Evolutionary conservation across 805 yeast species (phyloP), one percentile per base, ranked within the genome.

Genomic region (Candida sakaeoensis): DNA sequence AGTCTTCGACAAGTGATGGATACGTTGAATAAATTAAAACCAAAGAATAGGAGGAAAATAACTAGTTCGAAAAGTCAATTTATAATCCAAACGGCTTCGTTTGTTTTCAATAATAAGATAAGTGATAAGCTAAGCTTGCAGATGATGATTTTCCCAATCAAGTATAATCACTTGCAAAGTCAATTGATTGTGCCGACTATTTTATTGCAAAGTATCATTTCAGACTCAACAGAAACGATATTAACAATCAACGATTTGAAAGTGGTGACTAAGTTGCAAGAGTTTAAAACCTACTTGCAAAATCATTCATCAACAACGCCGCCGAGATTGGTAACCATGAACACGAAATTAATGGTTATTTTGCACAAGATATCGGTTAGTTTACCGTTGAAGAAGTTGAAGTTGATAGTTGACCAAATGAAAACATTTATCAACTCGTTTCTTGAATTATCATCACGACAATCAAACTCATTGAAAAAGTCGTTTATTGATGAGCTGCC

Each of bases 111-210:
- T 10, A 16, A 63, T 5, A 41, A 39, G 2, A 30, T 70, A 3
- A 42, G 54, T 4, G 45, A 50, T 1, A 33, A 35, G 1, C 39
- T 48, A 0, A 25, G 19, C 1, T 19, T 75, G 4, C 55, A 49
- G 19, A 23, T 55, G 0, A 54, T 61, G 2, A 38, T 74, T 0
- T 58, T 68, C 8, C 82, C 84, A 1, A 45, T 77, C 1, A 63
- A 75, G 0, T 73, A 53, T 44, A 68, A 67, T 36, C 61, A 73
- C 8, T 37, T 49, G 1, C 53, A 54, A 4, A 59, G 61, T 4
- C 52, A 50, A 3, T 37, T 75, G 8, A 55, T 50, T 3, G 52
- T 73, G 5, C 62, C 63, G 5, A 64, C 63, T 35, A 42, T 71
- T 2, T 25, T 57, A 2, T 14, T 68, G 2, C 56, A 48, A 9